These are phyloP conservation scores for Kwoniella botswanensis DNA, from an alignment of 768 basidiomycete genomes.

Conservation along the genomic window DNA sequence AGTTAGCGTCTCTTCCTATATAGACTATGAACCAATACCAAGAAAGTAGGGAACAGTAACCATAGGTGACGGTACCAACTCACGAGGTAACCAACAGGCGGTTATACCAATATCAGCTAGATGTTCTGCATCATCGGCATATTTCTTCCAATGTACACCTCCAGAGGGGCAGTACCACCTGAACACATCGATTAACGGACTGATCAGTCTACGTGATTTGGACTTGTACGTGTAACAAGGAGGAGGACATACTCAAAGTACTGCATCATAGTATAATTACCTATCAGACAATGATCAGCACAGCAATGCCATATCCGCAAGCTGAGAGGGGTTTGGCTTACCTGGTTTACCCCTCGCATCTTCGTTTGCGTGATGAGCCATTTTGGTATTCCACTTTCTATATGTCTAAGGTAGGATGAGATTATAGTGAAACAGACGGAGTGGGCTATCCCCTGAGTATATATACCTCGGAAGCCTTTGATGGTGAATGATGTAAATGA, in stretches of 20 bases:
- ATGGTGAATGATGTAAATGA: background rate
- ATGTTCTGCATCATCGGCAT: constrained; percentile 43
- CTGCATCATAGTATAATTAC: constrained; percentile 49
- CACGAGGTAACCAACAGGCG: constrained; percentile 59
- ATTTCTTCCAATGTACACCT: constrained; percentile 59
- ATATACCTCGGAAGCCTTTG: background rate
- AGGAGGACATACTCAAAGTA: constrained; percentile 38
- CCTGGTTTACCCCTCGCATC: constrained; percentile 37
- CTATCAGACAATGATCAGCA: constrained; percentile 18
- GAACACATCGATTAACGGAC: background rate
- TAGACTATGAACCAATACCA: no score
- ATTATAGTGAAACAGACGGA: background rate
- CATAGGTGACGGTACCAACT: constrained; percentile 24
- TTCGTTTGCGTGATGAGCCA: constrained; percentile 45
- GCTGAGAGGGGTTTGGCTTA: constrained; percentile 7
- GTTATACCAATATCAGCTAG: constrained; percentile 59
- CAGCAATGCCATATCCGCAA: background rate
- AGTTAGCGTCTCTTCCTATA: no score
- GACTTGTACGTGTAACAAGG: background rate
- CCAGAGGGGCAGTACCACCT: constrained; percentile 45
- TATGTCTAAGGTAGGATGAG: background rate
- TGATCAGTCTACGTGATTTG: constrained; percentile 1
- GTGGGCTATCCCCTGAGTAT: no score
- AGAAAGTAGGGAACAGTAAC: no score
- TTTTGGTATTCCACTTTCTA: constrained; percentile 12